Evolutionary conservation across 78 protist species (phyloP).

Genomic region (Tieghemostelium lacteum): DNA sequence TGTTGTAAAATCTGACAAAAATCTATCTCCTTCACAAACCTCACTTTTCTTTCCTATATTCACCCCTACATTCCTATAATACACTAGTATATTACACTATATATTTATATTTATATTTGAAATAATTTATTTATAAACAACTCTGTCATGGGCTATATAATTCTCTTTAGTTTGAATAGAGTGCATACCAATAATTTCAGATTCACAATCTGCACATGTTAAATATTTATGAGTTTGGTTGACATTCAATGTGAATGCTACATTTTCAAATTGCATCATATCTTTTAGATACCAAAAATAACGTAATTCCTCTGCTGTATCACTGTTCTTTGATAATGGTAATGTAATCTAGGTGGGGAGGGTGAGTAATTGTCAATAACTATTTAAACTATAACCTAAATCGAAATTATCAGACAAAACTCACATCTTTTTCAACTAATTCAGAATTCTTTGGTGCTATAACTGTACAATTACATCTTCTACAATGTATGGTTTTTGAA

Average conservation of each 20-base stretch:
- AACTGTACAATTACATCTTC: constrained; percentile 54
- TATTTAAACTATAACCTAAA: too few species aligned
- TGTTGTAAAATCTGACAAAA: too few species aligned
- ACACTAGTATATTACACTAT: too few species aligned
- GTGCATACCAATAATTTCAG: constrained; percentile 64
- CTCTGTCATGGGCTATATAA: constrained; percentile 71
- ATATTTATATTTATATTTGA: too few species aligned
- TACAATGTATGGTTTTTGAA: constrained; percentile 57
- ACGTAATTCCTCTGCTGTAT: constrained; percentile 46
- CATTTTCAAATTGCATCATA: constrained; percentile 80
- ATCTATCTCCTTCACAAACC: too few species aligned
- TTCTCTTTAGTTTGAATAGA: constrained; percentile 58
- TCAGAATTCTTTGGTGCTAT: constrained; percentile 49
- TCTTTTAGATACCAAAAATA: constrained; percentile 73
- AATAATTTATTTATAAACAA: constrained; percentile 74
- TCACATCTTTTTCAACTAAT: constrained; percentile 48
- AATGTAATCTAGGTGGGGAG: not conserved
- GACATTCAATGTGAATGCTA: constrained; percentile 66
- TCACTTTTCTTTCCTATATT: too few species aligned
- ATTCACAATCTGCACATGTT: constrained; percentile 79
- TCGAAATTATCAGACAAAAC: not conserved
- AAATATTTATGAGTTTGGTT: constrained; percentile 56
- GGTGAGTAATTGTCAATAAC: not conserved
- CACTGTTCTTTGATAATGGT: constrained; percentile 2
- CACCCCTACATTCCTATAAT: too few species aligned